Percentiles rank a stretch among this genome's conserved stretches.
phyloP scores from a whole-genome alignment of 495 filamentous ascomycete genomes.

The Pyrenula aspistea region DNA sequence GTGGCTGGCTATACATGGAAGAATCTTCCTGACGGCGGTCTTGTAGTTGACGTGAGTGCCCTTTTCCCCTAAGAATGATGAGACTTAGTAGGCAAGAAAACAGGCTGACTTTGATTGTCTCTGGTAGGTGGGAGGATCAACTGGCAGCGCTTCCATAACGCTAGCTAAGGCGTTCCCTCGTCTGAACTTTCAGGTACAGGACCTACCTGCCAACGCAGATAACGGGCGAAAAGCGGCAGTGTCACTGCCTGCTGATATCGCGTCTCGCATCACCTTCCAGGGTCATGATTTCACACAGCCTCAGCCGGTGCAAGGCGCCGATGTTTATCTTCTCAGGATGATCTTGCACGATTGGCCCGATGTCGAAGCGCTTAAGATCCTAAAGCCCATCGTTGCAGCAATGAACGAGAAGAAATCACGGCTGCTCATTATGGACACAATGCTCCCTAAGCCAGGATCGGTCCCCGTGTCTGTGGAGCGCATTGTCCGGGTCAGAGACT shows the following conservation, averaged over 20 bases:
- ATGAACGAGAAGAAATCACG: slow-evolving; percentile 16
- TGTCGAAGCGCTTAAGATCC: slow-evolving; percentile 25
- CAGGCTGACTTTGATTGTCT: slow-evolving; percentile 33
- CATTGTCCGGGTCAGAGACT: slow-evolving; percentile 19
- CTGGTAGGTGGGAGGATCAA: slow-evolving; percentile 19
- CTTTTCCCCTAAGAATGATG: slow-evolving; percentile 27
- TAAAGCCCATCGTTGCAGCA: slow-evolving; percentile 26
- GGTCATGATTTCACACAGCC: slow-evolving; percentile 35
- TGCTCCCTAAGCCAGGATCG: slow-evolving; percentile 23
- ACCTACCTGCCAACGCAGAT: slow-evolving; percentile 17
- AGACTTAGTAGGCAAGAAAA: slow-evolving; percentile 27
- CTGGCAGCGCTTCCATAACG: slow-evolving; percentile 14
- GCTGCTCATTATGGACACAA: slow-evolving; percentile 26
- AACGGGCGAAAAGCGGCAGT: slow-evolving; percentile 29
- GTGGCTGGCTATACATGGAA: slow-evolving; percentile 14
- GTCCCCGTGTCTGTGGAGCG: slow-evolving; percentile 13
- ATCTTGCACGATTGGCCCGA: slow-evolving; percentile 42
- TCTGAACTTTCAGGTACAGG: slow-evolving; percentile 17
- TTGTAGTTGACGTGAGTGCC: slow-evolving; percentile 22
- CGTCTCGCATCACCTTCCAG: slow-evolving; percentile 26
- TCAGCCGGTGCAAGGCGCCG: slow-evolving; percentile 32
- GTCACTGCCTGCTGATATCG: slow-evolving; percentile 19
- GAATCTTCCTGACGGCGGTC: background rate
- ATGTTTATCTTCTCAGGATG: slow-evolving; percentile 40
- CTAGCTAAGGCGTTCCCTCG: slow-evolving; percentile 19